A percentile compares a stretch with the other conserved stretches of the same genome.
Conservation (phyloP, 371 early-diverging fungal genomes). For the Lichtheimia ornata region DNA sequence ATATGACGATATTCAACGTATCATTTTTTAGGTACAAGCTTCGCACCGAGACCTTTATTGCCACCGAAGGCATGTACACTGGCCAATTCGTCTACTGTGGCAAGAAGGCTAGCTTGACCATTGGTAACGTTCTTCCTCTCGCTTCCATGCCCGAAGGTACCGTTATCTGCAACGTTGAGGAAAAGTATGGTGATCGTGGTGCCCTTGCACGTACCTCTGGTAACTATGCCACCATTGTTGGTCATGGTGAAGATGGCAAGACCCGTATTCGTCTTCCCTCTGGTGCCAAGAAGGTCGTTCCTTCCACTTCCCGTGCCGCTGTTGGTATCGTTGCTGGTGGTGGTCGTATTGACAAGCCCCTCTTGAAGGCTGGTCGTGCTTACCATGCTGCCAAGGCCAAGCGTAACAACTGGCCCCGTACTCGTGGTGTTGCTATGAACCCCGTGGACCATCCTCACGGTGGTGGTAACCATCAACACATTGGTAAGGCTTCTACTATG, state of each 20-base stretch:
- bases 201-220: constrained; percentile 97
- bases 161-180: constrained; percentile 98
- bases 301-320: constrained; percentile 92
- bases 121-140: constrained; percentile 97
- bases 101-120: constrained; percentile 94
- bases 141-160: constrained; percentile 99
- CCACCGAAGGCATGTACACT: constrained; percentile 99
- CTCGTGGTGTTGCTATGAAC: constrained; percentile 99
- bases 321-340: constrained; percentile 99
- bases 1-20: background rate
- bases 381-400: constrained; percentile 98
- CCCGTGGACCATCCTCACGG: constrained; percentile 90
- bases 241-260: constrained; percentile 98
- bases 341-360: constrained; percentile 99
- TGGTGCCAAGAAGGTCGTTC: constrained; percentile 96
- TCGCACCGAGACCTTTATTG: constrained; percentile 93
- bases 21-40: constrained; percentile 78
- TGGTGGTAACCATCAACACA: constrained; percentile 97
- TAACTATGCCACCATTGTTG: constrained; percentile 98
- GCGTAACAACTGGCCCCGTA: constrained; percentile 99
- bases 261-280: constrained; percentile 97
- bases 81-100: constrained; percentile 99
- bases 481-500: constrained; percentile 99
- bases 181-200: constrained; percentile 97
- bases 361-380: constrained; percentile 99